Base-by-base conservation (phyloP, 805 yeast genomes). In the Millerozyma acaciae region DNA sequence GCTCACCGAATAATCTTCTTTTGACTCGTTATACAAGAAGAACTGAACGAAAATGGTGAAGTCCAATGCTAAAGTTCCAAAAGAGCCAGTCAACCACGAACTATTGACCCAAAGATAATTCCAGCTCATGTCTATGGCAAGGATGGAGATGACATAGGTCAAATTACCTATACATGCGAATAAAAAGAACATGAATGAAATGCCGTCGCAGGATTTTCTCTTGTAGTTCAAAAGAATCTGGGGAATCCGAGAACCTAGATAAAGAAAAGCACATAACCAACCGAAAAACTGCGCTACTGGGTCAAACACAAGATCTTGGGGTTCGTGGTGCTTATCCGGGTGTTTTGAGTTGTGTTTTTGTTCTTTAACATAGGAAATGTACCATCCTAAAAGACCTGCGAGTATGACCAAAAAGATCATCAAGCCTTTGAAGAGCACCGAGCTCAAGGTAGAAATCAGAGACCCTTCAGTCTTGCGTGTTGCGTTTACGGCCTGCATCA, bases 111-210 rank as follows among this genome's bases (percentile, higher is more conserved):
- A 52, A 20, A 90, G 52, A 45, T 87, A 90, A 40, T 76, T 69
- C 49, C 70, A 66, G 34, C 86, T 80, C 30, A 80, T 65, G 43
- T 87, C 85, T 26, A 84, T 80, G 28, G 84, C 75, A 31, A 90
- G 64, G 33, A 90, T 90, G 8, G 95, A 83, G 9, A 85, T 73
- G 25, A 93, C 96, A 48, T 88, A 93, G 1, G 96, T 86, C 51
- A 85, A 66, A 55, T 90, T 93, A 29, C 98, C 98, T 36, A 90
- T 65, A 56, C 96, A 88, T 14, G 98, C 97, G 69, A 93, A 90
- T 15, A 93, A 63, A 62, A 90, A 90, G 60, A 93, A 90, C 70
- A 90, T 70, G 51, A 93, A 86, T 8, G 96, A 86, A 30, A 90
- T 84, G 16, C 97, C 97, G 41, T 93, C 97, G 55, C 96, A 88